Evolutionary conservation across 176 grass and related monocot species (phyloP).

Genomic region (Musa acuminata): DNA sequence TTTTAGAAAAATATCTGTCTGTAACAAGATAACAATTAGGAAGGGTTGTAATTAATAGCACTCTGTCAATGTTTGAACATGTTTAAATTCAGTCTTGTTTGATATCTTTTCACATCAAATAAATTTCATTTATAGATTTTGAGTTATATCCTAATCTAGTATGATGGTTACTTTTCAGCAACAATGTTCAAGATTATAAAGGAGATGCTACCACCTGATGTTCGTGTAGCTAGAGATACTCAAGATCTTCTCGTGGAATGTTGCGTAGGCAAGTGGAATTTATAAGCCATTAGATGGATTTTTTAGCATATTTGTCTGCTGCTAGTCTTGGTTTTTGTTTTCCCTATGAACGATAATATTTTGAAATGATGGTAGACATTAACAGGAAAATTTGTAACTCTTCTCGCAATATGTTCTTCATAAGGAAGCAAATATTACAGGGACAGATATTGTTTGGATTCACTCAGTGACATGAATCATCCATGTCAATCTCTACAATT

Average conservation of each 20-base stretch:
- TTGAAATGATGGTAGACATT: neutral
- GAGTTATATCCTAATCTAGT: neutral
- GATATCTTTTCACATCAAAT: neutral
- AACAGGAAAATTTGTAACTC: neutral
- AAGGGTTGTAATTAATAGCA: too few species aligned
- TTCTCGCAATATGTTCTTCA: too few species aligned
- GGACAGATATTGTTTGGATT: too few species aligned
- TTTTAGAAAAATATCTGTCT: too few species aligned
- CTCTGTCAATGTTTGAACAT: too few species aligned
- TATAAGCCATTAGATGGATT: neutral
- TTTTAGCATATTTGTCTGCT: neutral
- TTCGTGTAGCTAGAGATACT: conserved; percentile 88
- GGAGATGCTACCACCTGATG: conserved; percentile 97
- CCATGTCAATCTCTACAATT: too few species aligned
- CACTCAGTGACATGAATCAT: too few species aligned
- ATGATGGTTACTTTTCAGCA: conserved; percentile 36
- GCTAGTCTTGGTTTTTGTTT: neutral
- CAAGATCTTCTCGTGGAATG: conserved; percentile 99
- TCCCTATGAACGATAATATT: neutral
- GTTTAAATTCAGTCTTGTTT: too few species aligned
- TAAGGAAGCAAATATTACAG: too few species aligned
- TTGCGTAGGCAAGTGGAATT: conserved; percentile 66
- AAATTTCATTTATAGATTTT: neutral
- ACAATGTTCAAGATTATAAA: conserved; percentile 99
- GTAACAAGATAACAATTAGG: too few species aligned